Evolutionary conservation across 1,284 basidiomycete species (phyloP).

Genomic region (Moesziomyces parantarcticus): DNA sequence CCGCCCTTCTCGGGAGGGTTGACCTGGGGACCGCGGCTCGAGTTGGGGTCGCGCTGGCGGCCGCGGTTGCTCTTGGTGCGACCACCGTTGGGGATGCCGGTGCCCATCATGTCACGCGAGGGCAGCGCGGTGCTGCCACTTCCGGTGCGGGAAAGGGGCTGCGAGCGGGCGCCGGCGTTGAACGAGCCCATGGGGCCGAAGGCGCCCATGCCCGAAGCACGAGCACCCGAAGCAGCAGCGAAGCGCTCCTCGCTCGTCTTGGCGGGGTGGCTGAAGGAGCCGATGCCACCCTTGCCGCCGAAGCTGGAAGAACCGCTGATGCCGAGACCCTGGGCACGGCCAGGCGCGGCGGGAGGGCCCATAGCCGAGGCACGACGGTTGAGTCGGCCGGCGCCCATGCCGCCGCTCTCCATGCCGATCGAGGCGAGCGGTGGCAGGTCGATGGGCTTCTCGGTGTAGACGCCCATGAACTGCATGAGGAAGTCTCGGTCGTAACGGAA

Average conservation of each 20-base stretch:
- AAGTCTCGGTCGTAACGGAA: conserved; percentile 98
- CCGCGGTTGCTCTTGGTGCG: conserved; percentile 65
- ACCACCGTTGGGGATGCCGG: conserved; percentile 61
- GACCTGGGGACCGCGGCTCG: conserved; percentile 55
- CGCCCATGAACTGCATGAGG: conserved; percentile 93
- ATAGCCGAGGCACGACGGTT: conserved; percentile 57
- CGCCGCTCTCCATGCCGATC: conserved; percentile 75
- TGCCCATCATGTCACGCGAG: conserved; percentile 67
- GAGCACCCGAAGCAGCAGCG: conserved; percentile 54
- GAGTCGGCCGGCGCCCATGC: conserved; percentile 53
- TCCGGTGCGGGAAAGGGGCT: conserved; percentile 63
- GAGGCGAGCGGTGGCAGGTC: conserved; percentile 87
- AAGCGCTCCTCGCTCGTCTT: conserved; percentile 68
- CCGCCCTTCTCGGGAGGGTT: conserved; percentile 68
- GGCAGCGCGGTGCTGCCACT: conserved; percentile 65
- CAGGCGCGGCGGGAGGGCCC: conserved; percentile 56
- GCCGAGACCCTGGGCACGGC: conserved; percentile 58
- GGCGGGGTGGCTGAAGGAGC: conserved; percentile 54
- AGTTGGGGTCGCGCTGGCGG: conserved; percentile 60
- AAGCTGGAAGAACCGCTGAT: conserved; percentile 57
- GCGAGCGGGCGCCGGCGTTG: conserved; percentile 59
- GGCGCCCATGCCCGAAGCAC: conserved; percentile 52
- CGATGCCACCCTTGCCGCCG: conserved; percentile 60
- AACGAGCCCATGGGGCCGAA: conserved; percentile 65
- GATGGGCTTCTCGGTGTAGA: conserved; percentile 95